Base-by-base conservation (phyloP, 257 asterid genomes). In the Plantago ovata region DNA sequence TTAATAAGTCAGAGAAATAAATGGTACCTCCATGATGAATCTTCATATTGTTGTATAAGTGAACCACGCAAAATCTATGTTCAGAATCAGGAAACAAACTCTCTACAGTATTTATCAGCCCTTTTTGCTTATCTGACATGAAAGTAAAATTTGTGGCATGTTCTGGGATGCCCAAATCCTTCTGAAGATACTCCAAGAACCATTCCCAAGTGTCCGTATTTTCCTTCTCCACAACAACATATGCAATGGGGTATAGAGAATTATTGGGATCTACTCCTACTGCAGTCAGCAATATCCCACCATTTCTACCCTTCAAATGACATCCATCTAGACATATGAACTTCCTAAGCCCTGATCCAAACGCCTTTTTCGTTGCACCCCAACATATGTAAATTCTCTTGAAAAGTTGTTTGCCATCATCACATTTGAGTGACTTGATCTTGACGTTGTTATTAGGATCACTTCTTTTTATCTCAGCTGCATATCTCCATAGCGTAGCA, bases 101-200 rank as follows among this genome's bases (percentile, higher is more conserved):
- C 11, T 63, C 43, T 10, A 58, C 15, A 7, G 47, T 60, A 12
- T 24, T 47, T 21, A 51, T 69, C 8, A 69, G 6, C 1, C 63
- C 59, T 10, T 50, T 72, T 56, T 62, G 64, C 11, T 66, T 66
- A 13, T 72, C 59, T 11, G 56, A 58, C 18, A 66, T 72, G 21
- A 61, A 39, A 28, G 7, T 3, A 1, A 28, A 28, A 8, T 28
- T 1, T 28, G 36, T 3, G 7, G 36, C 36, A 28, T 28, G 36
- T 28, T 40, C 45, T n/a, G n/a, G n/a, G 3, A 40, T 10, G 7
- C 5, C 45, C 45, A 40, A 6, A 40, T 40, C 45, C 3, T 11
- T 9, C 7, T 9, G 5, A 10, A 40, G 45, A 40, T 8, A 10
- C 0, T 13, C n/a, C n/a, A 40, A 40, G 5, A 40, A 40, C 45